A percentile compares a stretch with the other conserved stretches of the same genome.
Evolutionary conservation across 2,329 filamentous ascomycete genomes (phyloP).

Genomic region (Sporothrix luriei): DNA sequence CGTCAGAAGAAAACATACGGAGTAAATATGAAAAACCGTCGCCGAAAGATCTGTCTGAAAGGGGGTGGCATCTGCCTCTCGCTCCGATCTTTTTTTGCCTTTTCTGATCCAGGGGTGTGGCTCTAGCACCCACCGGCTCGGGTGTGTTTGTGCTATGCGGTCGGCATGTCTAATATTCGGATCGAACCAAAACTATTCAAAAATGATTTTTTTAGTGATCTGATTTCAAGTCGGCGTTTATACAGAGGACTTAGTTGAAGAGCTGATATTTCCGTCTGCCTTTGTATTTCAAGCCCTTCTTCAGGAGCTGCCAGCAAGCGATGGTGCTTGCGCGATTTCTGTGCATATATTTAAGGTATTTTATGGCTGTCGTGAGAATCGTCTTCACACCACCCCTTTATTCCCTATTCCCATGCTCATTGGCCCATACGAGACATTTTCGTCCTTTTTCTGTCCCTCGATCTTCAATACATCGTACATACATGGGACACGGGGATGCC

Average conservation of each 20-base stretch:
- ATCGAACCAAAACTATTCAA: not conserved
- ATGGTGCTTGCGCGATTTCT: not conserved
- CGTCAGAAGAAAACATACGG: not conserved
- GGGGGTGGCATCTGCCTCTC: constrained; percentile 4
- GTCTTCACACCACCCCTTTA: constrained; percentile 1
- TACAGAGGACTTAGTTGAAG: too few relatives aligned
- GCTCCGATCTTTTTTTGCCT: constrained; percentile 7
- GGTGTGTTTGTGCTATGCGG: constrained; percentile 7
- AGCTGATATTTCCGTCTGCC: not conserved
- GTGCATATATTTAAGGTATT: too few relatives aligned
- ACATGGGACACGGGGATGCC: not conserved
- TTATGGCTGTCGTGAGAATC: not conserved
- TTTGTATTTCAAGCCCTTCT: not conserved
- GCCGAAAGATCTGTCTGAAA: not conserved
- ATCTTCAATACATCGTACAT: constrained; percentile 24
- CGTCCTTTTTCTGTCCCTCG: not conserved
- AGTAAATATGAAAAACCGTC: not conserved
- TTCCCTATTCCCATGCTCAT: not conserved
- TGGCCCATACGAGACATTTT: constrained; percentile 16
- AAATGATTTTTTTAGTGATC: not conserved
- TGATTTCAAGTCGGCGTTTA: not conserved
- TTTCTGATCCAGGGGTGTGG: constrained; percentile 16
- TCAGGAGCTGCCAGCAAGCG: not conserved
- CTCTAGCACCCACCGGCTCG: not conserved
- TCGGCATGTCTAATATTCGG: not conserved